Conservation (phyloP, 78 protist genomes). For the Cavenderia fasciculata region DNA sequence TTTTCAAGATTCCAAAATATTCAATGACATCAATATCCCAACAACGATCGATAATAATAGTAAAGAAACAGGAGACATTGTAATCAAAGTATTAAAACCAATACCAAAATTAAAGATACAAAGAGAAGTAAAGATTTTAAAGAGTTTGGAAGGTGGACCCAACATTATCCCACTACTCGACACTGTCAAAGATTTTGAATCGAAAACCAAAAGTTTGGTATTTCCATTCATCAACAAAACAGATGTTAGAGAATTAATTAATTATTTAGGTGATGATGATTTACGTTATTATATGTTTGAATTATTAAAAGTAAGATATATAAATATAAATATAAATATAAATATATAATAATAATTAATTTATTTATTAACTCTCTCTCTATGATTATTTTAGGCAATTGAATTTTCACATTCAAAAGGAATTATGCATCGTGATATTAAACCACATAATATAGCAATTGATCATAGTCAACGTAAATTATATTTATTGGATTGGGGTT, state of each 20-base stretch:
- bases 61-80: constrained; percentile 49
- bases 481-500: constrained; percentile 99
- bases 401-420: constrained; percentile 87
- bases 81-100: constrained; percentile 93
- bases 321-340: background rate
- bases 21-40: constrained; percentile 10
- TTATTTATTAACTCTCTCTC: background rate
- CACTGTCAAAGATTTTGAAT: constrained; percentile 94
- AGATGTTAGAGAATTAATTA: constrained; percentile 95
- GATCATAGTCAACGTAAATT: constrained; percentile 94
- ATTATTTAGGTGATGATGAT: constrained; percentile 92
- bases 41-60: too few species aligned
- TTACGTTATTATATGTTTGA: constrained; percentile 98
- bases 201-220: constrained; percentile 94
- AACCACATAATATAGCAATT: constrained; percentile 97
- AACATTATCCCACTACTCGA: constrained; percentile 97
- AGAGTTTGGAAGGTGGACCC: constrained; percentile 95
- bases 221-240: constrained; percentile 97
- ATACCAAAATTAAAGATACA: constrained; percentile 93
- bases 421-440: constrained; percentile 95
- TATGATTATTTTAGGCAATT: constrained; percentile 34
- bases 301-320: constrained; percentile 84
- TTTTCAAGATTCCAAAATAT: constrained; percentile 49
- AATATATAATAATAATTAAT: background rate
- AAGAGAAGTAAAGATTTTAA: constrained; percentile 95